Evolutionary conservation across 108 stramenopile genomes (phyloP), one percentile per base, ranked within the genome.

Genomic region (Cylindrotheca closterium): DNA sequence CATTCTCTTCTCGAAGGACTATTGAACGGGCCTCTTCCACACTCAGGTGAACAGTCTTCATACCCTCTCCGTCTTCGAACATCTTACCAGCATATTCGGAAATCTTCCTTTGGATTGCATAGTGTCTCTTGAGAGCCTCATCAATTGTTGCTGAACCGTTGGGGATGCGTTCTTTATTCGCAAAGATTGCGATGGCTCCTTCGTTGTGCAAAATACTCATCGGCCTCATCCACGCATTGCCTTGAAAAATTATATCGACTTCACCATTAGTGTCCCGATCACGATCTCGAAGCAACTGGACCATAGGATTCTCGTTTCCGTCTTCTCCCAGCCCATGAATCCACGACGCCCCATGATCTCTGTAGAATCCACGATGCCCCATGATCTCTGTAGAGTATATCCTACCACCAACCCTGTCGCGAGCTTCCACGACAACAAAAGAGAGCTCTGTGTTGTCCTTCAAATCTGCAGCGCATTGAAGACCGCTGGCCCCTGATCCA

Each of bases 311-410:
- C 1, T 55, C 26, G 21, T 54, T 21, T 51, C 19, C 61, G 26
- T 60, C 33, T 37, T 64, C 59, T 33, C 71, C 80, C 1, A 59
- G 62, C 29, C 83, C 83, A 59, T 84, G 83, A 32, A 84, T 71
- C 83, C 83, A 84, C 7, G 79, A 71, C 19, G 83, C 83, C 24
- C 82, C 82, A n/a, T 71, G 55, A 58, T 83, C 82, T 28, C 71
- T 32, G 21, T 28, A 24, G 30, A 69, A 33, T n/a, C n/a, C n/a
- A n/a, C n/a, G n/a, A n/a, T n/a, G n/a, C n/a, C n/a, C n/a, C 15
- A 10, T 7, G 7, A 42, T 42, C 15, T 42, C 37, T 4, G 42
- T 61, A 12, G 83, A 75, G 21, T 42, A 31, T 7, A 83, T 63
- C 1, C 83, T 57, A 27, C 86, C 86, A 18, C 86, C 86, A 18